Evolutionary conservation across 495 filamentous ascomycete species (phyloP), one percentile per base, ranked within the genome.

Genomic region (Xylaria intraflava): DNA sequence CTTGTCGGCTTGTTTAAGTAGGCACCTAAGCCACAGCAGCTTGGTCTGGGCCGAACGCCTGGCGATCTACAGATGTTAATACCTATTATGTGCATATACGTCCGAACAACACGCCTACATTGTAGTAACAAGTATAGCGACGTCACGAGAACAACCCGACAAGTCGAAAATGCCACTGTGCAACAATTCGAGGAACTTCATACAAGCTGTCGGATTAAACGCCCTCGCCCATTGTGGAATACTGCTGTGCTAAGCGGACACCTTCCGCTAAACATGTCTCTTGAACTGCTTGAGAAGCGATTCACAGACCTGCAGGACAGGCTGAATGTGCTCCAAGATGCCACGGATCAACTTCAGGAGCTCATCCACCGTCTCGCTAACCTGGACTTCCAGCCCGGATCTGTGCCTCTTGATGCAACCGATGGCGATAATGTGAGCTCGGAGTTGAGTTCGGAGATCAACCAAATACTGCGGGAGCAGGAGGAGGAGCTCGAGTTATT

Each of bases 401-500:
- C 76, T 10, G 70, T 75, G 17, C 79, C 75, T 30, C 76, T 77
- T 55, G 74, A 63, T 66, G 60, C 67, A 20, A 66, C 76, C 54
- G 82, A 82, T 10, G 79, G 81, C 44, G 80, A 67, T 46, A 71
- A 88, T 61, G 82, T 82, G 8, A 79, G 86, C 29, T 52, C 84
- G n/a, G 93, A 96, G 64, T 80, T 98, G 8, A 81, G 81, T 45
- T 69, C 80, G 20, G 89, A 93, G 65, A 96, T 96, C 51, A 89
- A 89, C 60, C 80, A 88, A 58, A 76, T 78, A 47, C 71, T 98
- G 43, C 87, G 89, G 61, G 88, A 93, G 49, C 82, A 88, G 43
- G 89, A 96, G 65, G 83, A 90, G 30, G 88, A 95, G 51, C 78
- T 96, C 43, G 92, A 95, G 65, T 67, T 93, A 11, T 59, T 97